Conservation (phyloP, 2,329 filamentous ascomycete genomes). For the Aspergillus sp. region DNA sequence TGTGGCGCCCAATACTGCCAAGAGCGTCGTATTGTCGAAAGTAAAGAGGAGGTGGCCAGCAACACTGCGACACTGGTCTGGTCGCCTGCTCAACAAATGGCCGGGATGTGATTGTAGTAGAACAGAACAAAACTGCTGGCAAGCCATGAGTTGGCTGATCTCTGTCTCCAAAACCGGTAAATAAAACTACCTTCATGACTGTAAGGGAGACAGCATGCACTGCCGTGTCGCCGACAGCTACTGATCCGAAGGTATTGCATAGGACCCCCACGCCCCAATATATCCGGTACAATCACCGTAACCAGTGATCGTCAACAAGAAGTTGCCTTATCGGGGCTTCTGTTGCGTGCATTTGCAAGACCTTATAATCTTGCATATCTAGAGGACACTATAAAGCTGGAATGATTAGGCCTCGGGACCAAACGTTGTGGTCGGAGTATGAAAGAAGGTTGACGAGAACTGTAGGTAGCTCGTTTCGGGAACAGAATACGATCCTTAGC, state of each 20-base stretch:
- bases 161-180: slow-evolving; percentile 46
- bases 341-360: background rate
- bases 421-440: too few species aligned
- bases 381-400: background rate
- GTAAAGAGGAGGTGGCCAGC: slow-evolving; percentile 47
- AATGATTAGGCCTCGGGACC: background rate
- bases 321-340: slow-evolving; percentile 24
- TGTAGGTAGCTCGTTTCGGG: background rate
- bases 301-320: background rate
- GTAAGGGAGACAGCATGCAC: slow-evolving; percentile 50
- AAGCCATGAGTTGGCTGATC: slow-evolving; percentile 49
- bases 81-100: slow-evolving; percentile 36
- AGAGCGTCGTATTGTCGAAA: slow-evolving; percentile 52
- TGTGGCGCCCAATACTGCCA: slow-evolving; percentile 49
- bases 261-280: slow-evolving; percentile 35
- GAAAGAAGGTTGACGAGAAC: background rate
- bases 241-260: slow-evolving; percentile 47
- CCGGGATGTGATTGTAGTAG: slow-evolving; percentile 53
- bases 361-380: background rate
- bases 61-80: slow-evolving; percentile 37
- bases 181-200: slow-evolving; percentile 46
- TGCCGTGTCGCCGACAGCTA: slow-evolving; percentile 43
- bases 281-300: slow-evolving; percentile 20
- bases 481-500: slow-evolving; percentile 36
- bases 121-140: slow-evolving; percentile 47